A percentile compares a stretch with the other conserved stretches of the same genome.
Conservation (phyloP, 202 grass and related monocot genomes). For the Zoysia matrella region DNA sequence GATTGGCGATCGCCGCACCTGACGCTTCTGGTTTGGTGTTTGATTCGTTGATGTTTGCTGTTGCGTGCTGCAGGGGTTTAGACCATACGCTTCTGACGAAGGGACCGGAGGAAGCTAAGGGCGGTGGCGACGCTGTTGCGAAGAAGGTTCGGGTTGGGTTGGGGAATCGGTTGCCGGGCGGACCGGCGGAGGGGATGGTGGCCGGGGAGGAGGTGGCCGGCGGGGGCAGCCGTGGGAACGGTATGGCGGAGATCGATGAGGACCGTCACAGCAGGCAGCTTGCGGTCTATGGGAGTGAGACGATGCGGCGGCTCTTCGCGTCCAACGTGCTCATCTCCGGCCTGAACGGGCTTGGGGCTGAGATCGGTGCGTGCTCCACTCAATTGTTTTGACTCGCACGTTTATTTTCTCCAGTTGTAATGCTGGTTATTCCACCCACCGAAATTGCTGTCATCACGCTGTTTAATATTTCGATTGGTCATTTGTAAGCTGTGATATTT, state of each 20-base stretch:
- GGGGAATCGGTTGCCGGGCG: slow-evolving; percentile 30
- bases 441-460: neutral
- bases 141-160: slow-evolving; percentile 43
- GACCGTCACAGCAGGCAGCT: slow-evolving; percentile 89
- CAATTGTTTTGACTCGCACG: neutral
- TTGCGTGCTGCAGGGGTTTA: slow-evolving; percentile 46
- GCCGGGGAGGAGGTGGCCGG: slow-evolving; percentile 32
- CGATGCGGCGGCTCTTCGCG: slow-evolving; percentile 73
- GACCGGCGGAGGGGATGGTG: slow-evolving; percentile 30
- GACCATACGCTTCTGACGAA: slow-evolving; percentile 65
- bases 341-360: slow-evolving; percentile 78
- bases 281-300: slow-evolving; percentile 80
- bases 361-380: slow-evolving; percentile 62
- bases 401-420: neutral
- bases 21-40: neutral
- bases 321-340: slow-evolving; percentile 76
- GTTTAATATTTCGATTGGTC: neutral
- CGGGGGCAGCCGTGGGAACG: slow-evolving; percentile 33
- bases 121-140: slow-evolving; percentile 28
- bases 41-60: slow-evolving; percentile 39
- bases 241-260: slow-evolving; percentile 67
- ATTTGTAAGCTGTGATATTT: slow-evolving; percentile 23
- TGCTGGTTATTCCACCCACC: neutral
- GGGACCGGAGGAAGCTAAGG: slow-evolving; percentile 56
- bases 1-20: neutral